A percentile compares a stretch with the other conserved stretches of the same genome.
phyloP scores from a whole-genome alignment of 495 filamentous ascomycete genomes.

The Penicillium angulare region DNA sequence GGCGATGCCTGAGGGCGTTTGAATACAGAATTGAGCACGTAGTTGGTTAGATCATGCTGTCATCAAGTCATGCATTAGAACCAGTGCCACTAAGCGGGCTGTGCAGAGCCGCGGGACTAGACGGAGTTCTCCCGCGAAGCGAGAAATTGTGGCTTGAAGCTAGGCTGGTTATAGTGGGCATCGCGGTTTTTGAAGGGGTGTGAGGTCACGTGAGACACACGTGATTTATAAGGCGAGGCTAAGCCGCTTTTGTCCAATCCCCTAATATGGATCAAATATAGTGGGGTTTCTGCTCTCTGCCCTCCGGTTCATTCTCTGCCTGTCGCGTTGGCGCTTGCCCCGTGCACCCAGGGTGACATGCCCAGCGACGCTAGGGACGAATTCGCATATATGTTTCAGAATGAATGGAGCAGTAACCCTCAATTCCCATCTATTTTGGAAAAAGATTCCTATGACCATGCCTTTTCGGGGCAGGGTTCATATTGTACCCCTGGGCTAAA shows the following conservation, averaged over 20 bases:
- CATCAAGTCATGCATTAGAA: conserved; percentile 17
- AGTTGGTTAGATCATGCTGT: conserved; percentile 20
- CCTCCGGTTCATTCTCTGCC: not conserved
- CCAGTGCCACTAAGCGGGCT: conserved; percentile 8
- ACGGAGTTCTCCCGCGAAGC: conserved; percentile 8
- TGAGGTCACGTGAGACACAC: conserved; percentile 17
- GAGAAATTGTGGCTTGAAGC: conserved; percentile 3
- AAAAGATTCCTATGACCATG: not conserved
- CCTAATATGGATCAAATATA: not conserved
- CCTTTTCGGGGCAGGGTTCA: too few species aligned
- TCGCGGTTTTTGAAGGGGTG: conserved; percentile 6
- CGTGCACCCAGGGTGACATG: conserved; percentile 2
- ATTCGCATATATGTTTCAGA: conserved; percentile 28
- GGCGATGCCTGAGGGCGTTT: not conserved
- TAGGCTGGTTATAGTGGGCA: not conserved
- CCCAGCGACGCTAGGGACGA: conserved; percentile 17
- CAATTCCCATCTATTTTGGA: not conserved
- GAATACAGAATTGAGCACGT: not conserved
- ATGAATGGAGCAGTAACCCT: conserved; percentile 2
- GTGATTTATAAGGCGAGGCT: not conserved
- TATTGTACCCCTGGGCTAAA: too few species aligned
- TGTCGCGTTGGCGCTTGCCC: not conserved
- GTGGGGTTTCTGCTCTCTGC: not conserved
- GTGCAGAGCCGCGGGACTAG: conserved; percentile 14
- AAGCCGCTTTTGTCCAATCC: not conserved